phyloP scores from a whole-genome alignment of 345 rosid species.

The Eucalyptus leucophloia region DNA sequence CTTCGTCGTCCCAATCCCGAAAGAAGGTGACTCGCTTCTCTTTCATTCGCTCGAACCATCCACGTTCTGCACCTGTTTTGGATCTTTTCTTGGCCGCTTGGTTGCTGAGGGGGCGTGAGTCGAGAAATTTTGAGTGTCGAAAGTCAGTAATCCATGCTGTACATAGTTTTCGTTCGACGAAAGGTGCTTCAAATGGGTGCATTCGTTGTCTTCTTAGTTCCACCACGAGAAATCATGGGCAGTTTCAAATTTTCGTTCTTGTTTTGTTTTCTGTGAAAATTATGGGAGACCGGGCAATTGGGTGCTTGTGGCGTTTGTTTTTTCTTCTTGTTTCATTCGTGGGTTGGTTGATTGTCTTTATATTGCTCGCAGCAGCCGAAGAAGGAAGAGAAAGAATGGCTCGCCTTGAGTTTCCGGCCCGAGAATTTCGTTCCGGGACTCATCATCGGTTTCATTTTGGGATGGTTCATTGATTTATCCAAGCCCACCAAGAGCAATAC shows the following conservation, averaged over 20 bases:
- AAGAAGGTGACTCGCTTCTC: slow-evolving; percentile 6
- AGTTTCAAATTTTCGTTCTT: neutral
- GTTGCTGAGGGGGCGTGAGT: neutral
- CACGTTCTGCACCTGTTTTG: neutral
- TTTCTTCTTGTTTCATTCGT: neutral
- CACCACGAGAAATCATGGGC: neutral
- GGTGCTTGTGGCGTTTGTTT: neutral
- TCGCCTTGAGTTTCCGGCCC: slow-evolving; percentile 54
- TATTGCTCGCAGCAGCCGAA: slow-evolving; percentile 24
- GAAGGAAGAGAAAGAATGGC: slow-evolving; percentile 24
- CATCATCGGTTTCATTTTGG: slow-evolving; percentile 75
- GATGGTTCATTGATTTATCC: slow-evolving; percentile 62
- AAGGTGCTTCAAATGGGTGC: neutral
- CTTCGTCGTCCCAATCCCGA: slow-evolving; percentile 7
- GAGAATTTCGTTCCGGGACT: slow-evolving; percentile 82
- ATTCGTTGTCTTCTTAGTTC: neutral
- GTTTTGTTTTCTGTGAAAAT: neutral
- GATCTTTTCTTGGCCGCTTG: neutral
- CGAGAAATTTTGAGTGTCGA: neutral
- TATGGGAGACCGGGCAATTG: neutral
- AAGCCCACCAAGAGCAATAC: slow-evolving; percentile 23
- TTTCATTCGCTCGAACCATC: neutral
- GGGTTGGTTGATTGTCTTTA: neutral
- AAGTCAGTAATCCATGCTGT: neutral
- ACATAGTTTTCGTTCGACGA: neutral